Evolutionary conservation across 768 basidiomycete genomes (phyloP).

Genomic region (Tylopilus cervinicoccineus): DNA sequence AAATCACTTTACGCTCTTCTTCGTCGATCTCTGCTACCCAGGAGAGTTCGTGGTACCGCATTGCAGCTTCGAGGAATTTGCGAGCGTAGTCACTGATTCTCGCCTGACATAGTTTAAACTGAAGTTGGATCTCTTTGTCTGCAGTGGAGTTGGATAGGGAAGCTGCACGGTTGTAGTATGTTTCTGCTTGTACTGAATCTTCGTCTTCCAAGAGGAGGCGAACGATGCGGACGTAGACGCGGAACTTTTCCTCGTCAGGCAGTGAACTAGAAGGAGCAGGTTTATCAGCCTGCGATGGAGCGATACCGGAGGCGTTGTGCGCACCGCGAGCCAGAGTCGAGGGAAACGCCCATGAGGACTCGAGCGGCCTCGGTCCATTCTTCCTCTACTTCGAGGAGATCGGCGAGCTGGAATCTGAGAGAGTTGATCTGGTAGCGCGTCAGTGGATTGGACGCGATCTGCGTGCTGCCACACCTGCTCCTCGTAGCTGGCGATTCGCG

Average conservation of each 20-base stretch:
- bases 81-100: constrained; percentile 90
- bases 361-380: constrained; percentile 93
- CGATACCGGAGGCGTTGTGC: constrained; percentile 9
- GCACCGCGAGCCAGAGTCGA: constrained; percentile 86
- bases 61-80: constrained; percentile 92
- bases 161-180: constrained; percentile 95
- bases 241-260: constrained; percentile 82
- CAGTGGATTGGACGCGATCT: background rate
- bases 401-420: constrained; percentile 85
- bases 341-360: constrained; percentile 86
- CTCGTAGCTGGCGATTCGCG: constrained; percentile 86
- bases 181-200: constrained; percentile 96
- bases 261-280: constrained; percentile 41
- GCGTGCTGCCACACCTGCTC: constrained; percentile 67
- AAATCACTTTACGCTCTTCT: constrained; percentile 84
- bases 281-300: constrained; percentile 3
- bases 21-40: constrained; percentile 91
- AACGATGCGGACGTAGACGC: constrained; percentile 90
- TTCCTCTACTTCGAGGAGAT: constrained; percentile 84
- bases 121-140: constrained; percentile 75
- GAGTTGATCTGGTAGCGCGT: constrained; percentile 60
- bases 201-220: constrained; percentile 93
- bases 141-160: constrained; percentile 77
- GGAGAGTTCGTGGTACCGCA: constrained; percentile 91
- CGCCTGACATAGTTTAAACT: constrained; percentile 92